These are phyloP conservation scores for Rubia yunnanensis DNA, from an alignment of 257 asterid genomes.

Conservation along the genomic window DNA sequence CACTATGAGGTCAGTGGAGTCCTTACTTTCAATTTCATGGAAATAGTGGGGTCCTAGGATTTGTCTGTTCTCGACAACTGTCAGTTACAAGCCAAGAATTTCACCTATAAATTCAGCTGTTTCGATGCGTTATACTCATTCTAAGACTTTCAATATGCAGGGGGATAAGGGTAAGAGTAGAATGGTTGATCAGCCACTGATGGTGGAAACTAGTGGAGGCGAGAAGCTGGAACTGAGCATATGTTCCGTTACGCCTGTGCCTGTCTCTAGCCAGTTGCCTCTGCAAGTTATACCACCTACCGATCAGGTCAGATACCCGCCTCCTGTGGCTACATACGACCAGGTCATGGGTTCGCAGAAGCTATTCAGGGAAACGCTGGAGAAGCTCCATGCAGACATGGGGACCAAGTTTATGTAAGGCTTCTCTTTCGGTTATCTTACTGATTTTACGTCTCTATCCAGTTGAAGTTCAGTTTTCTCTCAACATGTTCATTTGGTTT, in stretches of 20 bases:
- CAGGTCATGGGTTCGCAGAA: conserved; percentile 44
- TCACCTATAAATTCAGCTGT: not conserved
- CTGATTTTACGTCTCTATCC: not conserved
- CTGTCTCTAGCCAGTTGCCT: conserved; percentile 18
- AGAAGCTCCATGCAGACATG: conserved; percentile 68
- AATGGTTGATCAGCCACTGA: conserved; percentile 29
- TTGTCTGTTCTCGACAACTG: conserved; percentile 16
- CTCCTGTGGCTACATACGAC: conserved; percentile 55
- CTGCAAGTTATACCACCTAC: conserved; percentile 14
- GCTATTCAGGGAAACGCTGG: conserved; percentile 49
- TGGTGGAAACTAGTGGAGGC: conserved; percentile 26
- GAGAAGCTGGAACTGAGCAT: conserved; percentile 23
- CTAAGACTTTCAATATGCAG: not conserved
- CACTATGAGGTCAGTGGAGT: not conserved
- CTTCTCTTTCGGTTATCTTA: conserved; percentile 1
- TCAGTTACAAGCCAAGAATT: not conserved
- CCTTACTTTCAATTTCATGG: not conserved
- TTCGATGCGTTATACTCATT: not conserved
- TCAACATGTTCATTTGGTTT: too few relatives aligned
- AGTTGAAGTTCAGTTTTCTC: not conserved
- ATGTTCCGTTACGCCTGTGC: conserved; percentile 19
- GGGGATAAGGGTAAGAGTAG: conserved; percentile 8
- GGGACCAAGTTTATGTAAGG: conserved; percentile 83
- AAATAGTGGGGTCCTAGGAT: not conserved
- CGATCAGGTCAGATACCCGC: conserved; percentile 50